phyloP scores from a whole-genome alignment of 805 yeast species.

The Metschnikowia colocasiae region DNA sequence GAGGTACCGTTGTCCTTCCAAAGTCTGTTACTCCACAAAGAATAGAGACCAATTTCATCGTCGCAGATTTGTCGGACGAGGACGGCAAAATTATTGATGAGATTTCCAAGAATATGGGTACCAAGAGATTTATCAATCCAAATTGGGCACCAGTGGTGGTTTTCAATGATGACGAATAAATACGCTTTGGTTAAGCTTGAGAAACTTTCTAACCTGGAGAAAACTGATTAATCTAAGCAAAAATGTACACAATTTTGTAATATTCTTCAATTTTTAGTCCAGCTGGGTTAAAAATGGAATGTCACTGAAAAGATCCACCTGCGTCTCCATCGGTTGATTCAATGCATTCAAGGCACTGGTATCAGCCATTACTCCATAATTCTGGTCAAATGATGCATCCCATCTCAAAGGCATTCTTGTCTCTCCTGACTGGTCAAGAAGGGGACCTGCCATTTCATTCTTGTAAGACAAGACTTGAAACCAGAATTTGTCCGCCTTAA shows the following conservation, averaged over 20 bases:
- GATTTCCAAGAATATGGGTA: slow-evolving; percentile 24
- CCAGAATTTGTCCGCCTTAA: slow-evolving; percentile 36
- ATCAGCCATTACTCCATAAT: neutral
- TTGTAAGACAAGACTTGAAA: slow-evolving; percentile 31
- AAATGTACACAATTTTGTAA: neutral
- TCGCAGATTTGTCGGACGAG: slow-evolving; percentile 30
- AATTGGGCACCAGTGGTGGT: slow-evolving; percentile 32
- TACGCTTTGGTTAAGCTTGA: neutral
- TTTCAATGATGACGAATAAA: slow-evolving; percentile 20
- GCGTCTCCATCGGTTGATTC: slow-evolving; percentile 4
- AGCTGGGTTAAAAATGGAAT: slow-evolving; percentile 18
- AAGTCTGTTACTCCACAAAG: slow-evolving; percentile 30
- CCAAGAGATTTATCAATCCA: slow-evolving; percentile 35
- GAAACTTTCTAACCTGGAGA: neutral
- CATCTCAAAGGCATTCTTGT: neutral
- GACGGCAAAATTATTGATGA: slow-evolving; percentile 32
- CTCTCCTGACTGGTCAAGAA: neutral
- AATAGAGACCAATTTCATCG: slow-evolving; percentile 34
- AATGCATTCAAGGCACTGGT: neutral
- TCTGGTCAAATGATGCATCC: neutral
- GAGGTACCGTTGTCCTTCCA: slow-evolving; percentile 50
- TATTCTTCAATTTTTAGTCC: neutral
- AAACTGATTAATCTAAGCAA: neutral
- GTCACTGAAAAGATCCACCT: slow-evolving; percentile 27
- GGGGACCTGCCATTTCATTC: slow-evolving; percentile 14